Conservation (phyloP, 768 basidiomycete genomes). For the Sistotremastrum suecicum region DNA sequence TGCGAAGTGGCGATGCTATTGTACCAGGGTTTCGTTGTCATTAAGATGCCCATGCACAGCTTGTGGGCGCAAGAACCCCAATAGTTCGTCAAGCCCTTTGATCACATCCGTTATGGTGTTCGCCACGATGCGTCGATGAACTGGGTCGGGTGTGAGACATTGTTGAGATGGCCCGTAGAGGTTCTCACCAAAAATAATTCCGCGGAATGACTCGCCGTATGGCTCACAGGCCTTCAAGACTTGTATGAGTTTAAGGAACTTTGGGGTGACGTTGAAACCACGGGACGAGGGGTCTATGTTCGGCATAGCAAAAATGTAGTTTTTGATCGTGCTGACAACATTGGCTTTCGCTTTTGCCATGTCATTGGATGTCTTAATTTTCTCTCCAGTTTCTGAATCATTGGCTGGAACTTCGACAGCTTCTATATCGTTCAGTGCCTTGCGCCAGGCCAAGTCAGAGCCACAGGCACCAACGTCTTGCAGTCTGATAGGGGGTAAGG, state of each 20-base stretch:
- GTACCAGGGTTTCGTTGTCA: conserved; percentile 21
- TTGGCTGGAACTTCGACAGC: conserved; percentile 13
- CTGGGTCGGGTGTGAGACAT: too few relatives aligned
- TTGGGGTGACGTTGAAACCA: conserved; percentile 55
- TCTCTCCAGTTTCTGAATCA: conserved; percentile 17
- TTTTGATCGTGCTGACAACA: conserved; percentile 20
- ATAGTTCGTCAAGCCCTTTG: conserved; percentile 33
- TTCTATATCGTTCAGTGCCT: conserved; percentile 29
- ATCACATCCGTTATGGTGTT: conserved; percentile 31
- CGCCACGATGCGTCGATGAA: not conserved
- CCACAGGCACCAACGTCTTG: conserved; percentile 54
- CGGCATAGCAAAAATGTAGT: conserved; percentile 53
- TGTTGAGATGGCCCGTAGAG: not conserved
- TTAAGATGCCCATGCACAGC: conserved; percentile 23
- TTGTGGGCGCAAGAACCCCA: conserved; percentile 42
- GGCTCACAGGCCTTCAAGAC: conserved; percentile 39
- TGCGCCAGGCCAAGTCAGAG: conserved; percentile 56
- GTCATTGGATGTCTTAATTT: conserved; percentile 13
- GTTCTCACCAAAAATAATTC: conserved; percentile 45
- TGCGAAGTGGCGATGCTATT: conserved; percentile 1
- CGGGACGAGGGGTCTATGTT: conserved; percentile 40
- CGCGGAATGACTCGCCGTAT: conserved; percentile 46
- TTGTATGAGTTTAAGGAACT: conserved; percentile 47
- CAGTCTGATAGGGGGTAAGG: conserved; percentile 7
- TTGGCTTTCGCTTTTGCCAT: conserved; percentile 3